Evolutionary conservation across 768 basidiomycete genomes (phyloP).

Genomic region (Calvatia gigantea): DNA sequence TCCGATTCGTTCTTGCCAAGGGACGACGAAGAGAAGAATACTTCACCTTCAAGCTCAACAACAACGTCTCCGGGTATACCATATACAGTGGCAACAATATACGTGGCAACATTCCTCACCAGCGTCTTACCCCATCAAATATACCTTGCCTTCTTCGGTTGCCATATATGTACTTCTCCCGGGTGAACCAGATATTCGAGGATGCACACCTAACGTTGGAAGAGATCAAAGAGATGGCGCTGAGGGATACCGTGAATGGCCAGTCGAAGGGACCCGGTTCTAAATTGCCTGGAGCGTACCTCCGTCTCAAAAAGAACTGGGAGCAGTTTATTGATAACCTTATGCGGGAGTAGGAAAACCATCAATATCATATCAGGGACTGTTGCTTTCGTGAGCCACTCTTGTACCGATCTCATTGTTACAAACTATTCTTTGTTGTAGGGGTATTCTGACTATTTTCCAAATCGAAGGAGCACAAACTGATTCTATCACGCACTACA

Average conservation of each 20-base stretch:
- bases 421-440: constrained; percentile 4
- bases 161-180: constrained; percentile 62
- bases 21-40: neutral
- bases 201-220: constrained; percentile 58
- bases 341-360: constrained; percentile 16
- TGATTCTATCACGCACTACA: constrained; percentile 51
- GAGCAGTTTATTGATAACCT: constrained; percentile 14
- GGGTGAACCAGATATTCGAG: constrained; percentile 61
- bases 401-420: neutral
- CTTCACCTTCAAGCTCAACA: neutral
- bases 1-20: neutral
- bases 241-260: constrained; percentile 20
- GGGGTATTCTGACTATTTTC: constrained; percentile 28
- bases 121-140: constrained; percentile 29
- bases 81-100: neutral
- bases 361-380: constrained; percentile 15
- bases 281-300: constrained; percentile 16
- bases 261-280: constrained; percentile 2
- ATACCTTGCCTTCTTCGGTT: constrained; percentile 48
- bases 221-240: constrained; percentile 47
- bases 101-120: constrained; percentile 16
- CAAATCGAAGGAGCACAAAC: constrained; percentile 36
- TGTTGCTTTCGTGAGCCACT: constrained; percentile 11
- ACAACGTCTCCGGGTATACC: neutral
- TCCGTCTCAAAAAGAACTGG: constrained; percentile 17